Conservation (phyloP, 2,329 filamentous ascomycete genomes). For the Microthyrium microscopicum region DNA sequence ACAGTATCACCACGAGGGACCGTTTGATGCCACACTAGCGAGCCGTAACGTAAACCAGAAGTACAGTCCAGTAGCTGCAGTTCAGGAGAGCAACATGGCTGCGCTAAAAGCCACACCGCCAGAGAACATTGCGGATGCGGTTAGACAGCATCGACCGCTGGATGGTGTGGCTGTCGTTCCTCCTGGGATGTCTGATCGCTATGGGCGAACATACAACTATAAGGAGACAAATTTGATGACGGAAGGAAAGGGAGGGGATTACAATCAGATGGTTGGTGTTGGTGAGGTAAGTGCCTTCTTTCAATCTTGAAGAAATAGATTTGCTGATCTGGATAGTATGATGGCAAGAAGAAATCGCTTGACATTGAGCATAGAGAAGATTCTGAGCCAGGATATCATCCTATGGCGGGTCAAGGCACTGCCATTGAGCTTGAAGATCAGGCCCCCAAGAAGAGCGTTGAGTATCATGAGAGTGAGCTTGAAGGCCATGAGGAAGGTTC, state of each 20-base stretch:
- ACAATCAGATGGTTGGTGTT: slow-evolving; percentile 56
- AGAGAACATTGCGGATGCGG: slow-evolving; percentile 59
- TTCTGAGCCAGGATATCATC: slow-evolving; percentile 40
- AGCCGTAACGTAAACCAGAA: slow-evolving; percentile 51
- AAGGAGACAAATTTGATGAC: slow-evolving; percentile 77
- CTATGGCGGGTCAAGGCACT: slow-evolving; percentile 62
- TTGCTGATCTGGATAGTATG: not conserved
- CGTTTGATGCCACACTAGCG: slow-evolving; percentile 68
- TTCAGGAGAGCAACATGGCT: slow-evolving; percentile 55
- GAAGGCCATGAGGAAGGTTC: slow-evolving; percentile 17
- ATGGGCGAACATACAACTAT: slow-evolving; percentile 59
- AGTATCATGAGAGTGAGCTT: slow-evolving; percentile 17
- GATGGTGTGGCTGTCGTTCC: slow-evolving; percentile 68
- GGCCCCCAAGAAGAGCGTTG: slow-evolving; percentile 14
- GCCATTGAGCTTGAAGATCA: slow-evolving; percentile 28
- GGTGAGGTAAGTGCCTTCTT: slow-evolving; percentile 35
- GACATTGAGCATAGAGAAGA: not conserved
- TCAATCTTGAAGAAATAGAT: not conserved
- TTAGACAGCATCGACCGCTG: slow-evolving; percentile 58
- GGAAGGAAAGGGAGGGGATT: slow-evolving; percentile 57
- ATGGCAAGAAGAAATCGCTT: not conserved
- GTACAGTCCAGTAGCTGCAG: slow-evolving; percentile 58
- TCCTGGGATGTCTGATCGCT: slow-evolving; percentile 49
- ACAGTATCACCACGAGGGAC: slow-evolving; percentile 75
- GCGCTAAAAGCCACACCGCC: slow-evolving; percentile 65